A percentile compares a stretch with the other conserved stretches of the same genome.
phyloP scores from a whole-genome alignment of 83 land plant genomes.

The Picea engelmannii region DNA sequence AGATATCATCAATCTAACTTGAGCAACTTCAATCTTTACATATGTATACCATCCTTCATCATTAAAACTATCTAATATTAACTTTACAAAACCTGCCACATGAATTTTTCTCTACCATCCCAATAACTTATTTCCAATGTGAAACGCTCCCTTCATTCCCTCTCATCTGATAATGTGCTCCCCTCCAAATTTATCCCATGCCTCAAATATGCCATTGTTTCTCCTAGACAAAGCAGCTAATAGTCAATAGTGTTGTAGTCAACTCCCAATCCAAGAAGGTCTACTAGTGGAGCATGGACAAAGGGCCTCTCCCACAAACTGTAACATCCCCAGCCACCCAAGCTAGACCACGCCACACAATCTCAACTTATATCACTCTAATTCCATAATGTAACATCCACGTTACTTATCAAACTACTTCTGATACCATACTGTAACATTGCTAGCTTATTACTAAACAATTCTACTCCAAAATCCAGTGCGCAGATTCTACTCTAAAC shows the following conservation, averaged over 20 bases:
- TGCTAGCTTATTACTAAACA: no score
- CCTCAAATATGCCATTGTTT: slow-evolving; percentile 47
- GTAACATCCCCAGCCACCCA: no score
- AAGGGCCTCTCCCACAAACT: slow-evolving; percentile 85
- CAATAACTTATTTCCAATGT: slow-evolving; percentile 57
- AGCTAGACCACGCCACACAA: no score
- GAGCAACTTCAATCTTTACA: slow-evolving; percentile 65
- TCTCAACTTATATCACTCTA: no score
- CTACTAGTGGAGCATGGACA: slow-evolving; percentile 86
- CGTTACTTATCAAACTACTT: no score
- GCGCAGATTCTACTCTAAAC: no score
- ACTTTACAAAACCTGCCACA: slow-evolving; percentile 87
- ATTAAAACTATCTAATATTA: slow-evolving; percentile 96
- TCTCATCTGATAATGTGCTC: slow-evolving; percentile 67
- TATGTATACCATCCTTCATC: slow-evolving; percentile 83
- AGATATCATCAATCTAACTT: slow-evolving; percentile 51
- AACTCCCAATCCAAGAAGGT: slow-evolving; percentile 50
- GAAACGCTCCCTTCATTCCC: slow-evolving; percentile 75
- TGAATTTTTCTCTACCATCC: slow-evolving; percentile 77
- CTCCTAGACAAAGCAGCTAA: slow-evolving; percentile 51
- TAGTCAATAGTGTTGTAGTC: slow-evolving; percentile 48
- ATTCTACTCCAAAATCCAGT: no score
- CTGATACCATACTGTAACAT: no score
- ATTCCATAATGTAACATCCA: no score
- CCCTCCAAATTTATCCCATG: slow-evolving; percentile 84